Evolutionary conservation across 257 asterid species (phyloP).

Genomic region (Solanum lycopersicoides): DNA sequence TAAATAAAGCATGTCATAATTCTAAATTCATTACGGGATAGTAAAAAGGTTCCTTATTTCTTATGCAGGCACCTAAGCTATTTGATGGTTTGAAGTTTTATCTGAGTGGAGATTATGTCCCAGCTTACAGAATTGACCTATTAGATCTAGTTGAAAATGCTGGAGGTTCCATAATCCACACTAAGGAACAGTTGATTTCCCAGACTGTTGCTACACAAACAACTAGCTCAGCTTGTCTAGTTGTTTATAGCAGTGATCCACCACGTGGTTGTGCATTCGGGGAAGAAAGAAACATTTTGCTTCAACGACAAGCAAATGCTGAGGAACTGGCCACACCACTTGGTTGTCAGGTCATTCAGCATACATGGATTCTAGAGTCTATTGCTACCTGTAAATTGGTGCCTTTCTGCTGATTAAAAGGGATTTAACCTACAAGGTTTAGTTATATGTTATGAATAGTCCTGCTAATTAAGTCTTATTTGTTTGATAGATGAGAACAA

Average conservation of each 20-base stretch:
- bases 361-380: slow-evolving; percentile 88
- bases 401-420: slow-evolving; percentile 3
- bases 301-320: slow-evolving; percentile 34
- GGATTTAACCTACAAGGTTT: background rate
- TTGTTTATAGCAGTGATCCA: slow-evolving; percentile 43
- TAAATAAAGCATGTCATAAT: background rate
- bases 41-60: background rate
- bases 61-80: slow-evolving; percentile 61
- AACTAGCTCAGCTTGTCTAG: slow-evolving; percentile 9
- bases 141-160: slow-evolving; percentile 49
- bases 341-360: slow-evolving; percentile 37
- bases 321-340: slow-evolving; percentile 22
- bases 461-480: background rate
- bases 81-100: slow-evolving; percentile 52
- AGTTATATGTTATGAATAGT: background rate
- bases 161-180: slow-evolving; percentile 49
- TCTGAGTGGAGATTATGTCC: slow-evolving; percentile 49
- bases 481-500: background rate
- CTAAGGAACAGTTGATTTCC: slow-evolving; percentile 21
- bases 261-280: slow-evolving; percentile 19
- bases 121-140: slow-evolving; percentile 51
- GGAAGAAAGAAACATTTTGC: slow-evolving; percentile 23
- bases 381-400: slow-evolving; percentile 53
- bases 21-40: background rate
- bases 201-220: background rate